Evolutionary conservation across 192 early-diverging fungal species (phyloP).

Genomic region (Entrophospora sp.): DNA sequence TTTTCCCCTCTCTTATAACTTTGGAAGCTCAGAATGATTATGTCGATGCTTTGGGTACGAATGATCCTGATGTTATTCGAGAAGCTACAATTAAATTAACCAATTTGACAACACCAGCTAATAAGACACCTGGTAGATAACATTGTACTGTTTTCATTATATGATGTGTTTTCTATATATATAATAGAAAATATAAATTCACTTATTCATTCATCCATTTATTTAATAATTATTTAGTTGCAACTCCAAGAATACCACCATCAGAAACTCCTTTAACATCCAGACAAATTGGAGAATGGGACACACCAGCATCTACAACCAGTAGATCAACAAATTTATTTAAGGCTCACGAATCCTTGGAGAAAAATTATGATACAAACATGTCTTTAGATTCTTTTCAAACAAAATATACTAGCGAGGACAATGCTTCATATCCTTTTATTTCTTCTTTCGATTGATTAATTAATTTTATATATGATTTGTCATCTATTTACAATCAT

Average conservation of each 20-base stretch:
- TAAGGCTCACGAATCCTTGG: not conserved
- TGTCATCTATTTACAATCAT: not conserved
- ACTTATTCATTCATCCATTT: no score
- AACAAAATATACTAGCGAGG: conserved; percentile 65
- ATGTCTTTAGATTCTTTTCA: conserved; percentile 68
- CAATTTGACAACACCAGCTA: conserved; percentile 28
- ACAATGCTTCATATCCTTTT: conserved; percentile 56
- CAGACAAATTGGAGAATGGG: conserved; percentile 22
- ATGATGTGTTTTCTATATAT: not conserved
- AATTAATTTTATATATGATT: not conserved
- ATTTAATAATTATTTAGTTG: no score
- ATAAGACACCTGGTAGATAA: conserved; percentile 26
- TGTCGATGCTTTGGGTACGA: conserved; percentile 29
- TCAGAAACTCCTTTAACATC: conserved; percentile 17
- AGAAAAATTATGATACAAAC: conserved; percentile 34
- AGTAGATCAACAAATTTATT: not conserved
- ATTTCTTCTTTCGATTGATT: not conserved
- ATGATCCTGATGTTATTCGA: conserved; percentile 25
- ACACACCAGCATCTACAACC: not conserved
- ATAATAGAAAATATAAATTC: not conserved
- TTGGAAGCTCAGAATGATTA: conserved; percentile 43
- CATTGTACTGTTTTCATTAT: not conserved
- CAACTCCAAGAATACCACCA: no score
- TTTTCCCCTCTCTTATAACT: conserved; percentile 64
- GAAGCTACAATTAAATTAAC: conserved; percentile 28